Evolutionary conservation across 164 flowering plant genomes (phyloP).

Genomic region (Hamamelis virginiana): DNA sequence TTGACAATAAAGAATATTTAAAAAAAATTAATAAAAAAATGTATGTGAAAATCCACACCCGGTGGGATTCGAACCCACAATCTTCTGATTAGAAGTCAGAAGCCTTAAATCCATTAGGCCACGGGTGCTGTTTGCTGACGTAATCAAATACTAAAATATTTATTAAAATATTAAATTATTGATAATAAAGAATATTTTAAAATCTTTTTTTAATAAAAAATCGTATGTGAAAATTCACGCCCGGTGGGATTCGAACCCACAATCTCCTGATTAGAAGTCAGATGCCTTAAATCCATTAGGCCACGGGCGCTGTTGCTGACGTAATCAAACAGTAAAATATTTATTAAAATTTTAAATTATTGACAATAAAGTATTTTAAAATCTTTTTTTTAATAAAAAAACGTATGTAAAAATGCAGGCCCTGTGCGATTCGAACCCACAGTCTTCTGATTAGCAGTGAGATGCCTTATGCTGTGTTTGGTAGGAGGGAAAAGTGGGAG

Average conservation of each 20-base stretch:
- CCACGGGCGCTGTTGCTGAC: not conserved
- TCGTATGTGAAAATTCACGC: not conserved
- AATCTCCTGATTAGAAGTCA: constrained; percentile 16
- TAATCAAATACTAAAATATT: too few species aligned
- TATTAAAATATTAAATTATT: too few species aligned
- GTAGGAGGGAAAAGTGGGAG: too few species aligned
- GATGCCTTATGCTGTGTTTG: constrained; percentile 13
- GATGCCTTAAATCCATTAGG: constrained; percentile 4
- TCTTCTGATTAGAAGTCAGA: constrained; percentile 14
- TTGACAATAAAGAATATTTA: too few species aligned
- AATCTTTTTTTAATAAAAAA: too few species aligned
- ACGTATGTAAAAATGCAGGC: too few species aligned
- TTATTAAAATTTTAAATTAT: too few species aligned
- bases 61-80: constrained; percentile 18
- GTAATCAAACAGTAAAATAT: too few species aligned
- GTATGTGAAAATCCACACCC: constrained; percentile 1
- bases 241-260: constrained; percentile 18
- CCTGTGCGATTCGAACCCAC: constrained; percentile 17
- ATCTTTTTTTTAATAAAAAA: too few species aligned
- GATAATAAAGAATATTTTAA: too few species aligned
- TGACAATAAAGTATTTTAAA: too few species aligned
- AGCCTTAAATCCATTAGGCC: constrained; percentile 4
- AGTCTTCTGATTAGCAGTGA: constrained; percentile 13
- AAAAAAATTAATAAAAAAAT: too few species aligned
- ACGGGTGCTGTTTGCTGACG: not conserved